Evolutionary conservation across 2,329 filamentous ascomycete species (phyloP).

Genomic region (Stemphylium beticola): DNA sequence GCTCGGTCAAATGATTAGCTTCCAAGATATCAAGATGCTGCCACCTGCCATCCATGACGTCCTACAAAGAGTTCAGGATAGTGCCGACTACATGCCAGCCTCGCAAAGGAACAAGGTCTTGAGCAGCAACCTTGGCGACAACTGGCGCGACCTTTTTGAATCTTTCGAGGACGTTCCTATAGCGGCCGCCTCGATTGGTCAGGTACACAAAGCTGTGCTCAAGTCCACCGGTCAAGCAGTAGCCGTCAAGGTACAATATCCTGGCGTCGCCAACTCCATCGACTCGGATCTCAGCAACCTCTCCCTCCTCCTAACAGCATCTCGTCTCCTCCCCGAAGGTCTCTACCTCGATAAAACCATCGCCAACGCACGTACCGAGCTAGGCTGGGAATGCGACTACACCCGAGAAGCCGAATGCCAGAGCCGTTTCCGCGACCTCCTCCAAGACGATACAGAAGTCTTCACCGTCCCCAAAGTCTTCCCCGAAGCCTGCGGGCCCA

Average conservation of each 20-base stretch:
- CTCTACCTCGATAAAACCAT: slow-evolving; percentile 97
- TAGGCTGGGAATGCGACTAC: slow-evolving; percentile 98
- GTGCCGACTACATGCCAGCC: slow-evolving; percentile 96
- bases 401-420: slow-evolving; percentile 83
- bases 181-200: slow-evolving; percentile 94
- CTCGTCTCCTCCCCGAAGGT: slow-evolving; percentile 85
- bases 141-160: slow-evolving; percentile 84
- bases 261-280: slow-evolving; percentile 93
- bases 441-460: slow-evolving; percentile 73
- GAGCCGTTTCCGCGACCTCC: slow-evolving; percentile 74
- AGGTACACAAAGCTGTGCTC: slow-evolving; percentile 86
- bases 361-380: slow-evolving; percentile 87
- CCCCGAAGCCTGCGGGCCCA: slow-evolving; percentile 77
- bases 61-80: slow-evolving; percentile 91
- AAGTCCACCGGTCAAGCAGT: slow-evolving; percentile 76
- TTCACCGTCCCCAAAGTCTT: slow-evolving; percentile 84
- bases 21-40: slow-evolving; percentile 96
- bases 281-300: slow-evolving; percentile 96
- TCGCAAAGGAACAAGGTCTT: slow-evolving; percentile 91
- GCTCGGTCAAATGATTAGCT: slow-evolving; percentile 96
- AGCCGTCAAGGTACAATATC: slow-evolving; percentile 97
- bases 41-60: slow-evolving; percentile 87
- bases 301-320: slow-evolving; percentile 86
- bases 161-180: slow-evolving; percentile 91
- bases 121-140: slow-evolving; percentile 73